phyloP scores from a whole-genome alignment of 208 protist genomes.

The Porcisia deanei region DNA sequence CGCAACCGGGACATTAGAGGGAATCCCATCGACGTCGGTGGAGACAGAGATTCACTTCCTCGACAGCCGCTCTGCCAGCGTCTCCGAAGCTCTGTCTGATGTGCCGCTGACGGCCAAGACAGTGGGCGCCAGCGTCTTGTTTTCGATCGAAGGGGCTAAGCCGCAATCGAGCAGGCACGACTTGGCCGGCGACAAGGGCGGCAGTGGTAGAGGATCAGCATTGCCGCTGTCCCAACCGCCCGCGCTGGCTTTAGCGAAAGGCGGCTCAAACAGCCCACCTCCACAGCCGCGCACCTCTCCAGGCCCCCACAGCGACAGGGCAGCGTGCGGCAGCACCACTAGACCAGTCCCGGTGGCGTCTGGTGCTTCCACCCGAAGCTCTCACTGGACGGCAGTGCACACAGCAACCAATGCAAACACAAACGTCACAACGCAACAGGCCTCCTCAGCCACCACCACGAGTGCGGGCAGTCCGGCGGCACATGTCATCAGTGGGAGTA shows the following conservation, averaged over 20 bases:
- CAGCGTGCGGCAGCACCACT: neutral
- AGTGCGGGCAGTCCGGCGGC: neutral
- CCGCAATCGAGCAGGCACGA: neutral
- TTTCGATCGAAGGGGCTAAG: neutral
- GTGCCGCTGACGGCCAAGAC: neutral
- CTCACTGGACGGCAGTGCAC: conserved; percentile 35
- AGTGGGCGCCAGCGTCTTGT: neutral
- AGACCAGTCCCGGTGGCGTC: neutral
- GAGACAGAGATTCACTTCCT: neutral
- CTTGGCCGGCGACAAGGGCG: neutral
- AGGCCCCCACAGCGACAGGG: neutral
- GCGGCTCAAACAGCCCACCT: neutral
- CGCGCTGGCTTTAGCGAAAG: neutral
- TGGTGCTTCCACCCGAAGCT: neutral
- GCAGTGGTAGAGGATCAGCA: neutral
- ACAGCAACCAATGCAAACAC: conserved; percentile 33
- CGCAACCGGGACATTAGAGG: neutral
- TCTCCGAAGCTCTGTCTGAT: neutral
- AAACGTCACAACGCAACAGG: conserved; percentile 12
- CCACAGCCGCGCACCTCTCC: neutral
- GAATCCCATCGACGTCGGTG: neutral
- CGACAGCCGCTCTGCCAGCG: neutral
- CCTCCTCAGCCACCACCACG: conserved; percentile 8
- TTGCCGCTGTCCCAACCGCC: neutral
- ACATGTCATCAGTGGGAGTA: neutral